These are phyloP conservation scores for Hansenula lynferdii DNA, from an alignment of 1,139 yeast species.

Conservation along the genomic window DNA sequence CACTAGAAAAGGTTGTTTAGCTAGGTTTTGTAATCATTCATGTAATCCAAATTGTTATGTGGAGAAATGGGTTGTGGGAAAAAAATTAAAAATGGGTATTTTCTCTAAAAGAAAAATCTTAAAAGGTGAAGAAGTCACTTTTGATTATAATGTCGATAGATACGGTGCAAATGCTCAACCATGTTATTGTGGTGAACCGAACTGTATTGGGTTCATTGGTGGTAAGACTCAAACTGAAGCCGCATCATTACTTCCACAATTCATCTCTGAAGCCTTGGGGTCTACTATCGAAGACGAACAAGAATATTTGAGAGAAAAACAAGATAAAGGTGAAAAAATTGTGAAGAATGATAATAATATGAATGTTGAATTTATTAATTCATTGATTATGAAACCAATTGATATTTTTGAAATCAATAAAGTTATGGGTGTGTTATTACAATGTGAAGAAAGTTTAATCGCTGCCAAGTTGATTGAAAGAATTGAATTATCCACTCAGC, in stretches of 20 bases:
- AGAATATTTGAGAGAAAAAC: conserved; percentile 60
- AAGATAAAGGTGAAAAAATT: conserved; percentile 36
- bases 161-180: conserved; percentile 94
- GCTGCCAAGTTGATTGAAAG: conserved; percentile 65
- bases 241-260: conserved; percentile 77
- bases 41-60: conserved; percentile 93
- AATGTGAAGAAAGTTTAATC: conserved; percentile 66
- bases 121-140: conserved; percentile 89
- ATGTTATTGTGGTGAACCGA: conserved; percentile 90
- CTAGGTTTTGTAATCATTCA: conserved; percentile 91
- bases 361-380: conserved; percentile 59
- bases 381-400: conserved; percentile 52
- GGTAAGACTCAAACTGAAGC: conserved; percentile 96
- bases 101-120: conserved; percentile 73
- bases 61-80: conserved; percentile 96
- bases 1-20: conserved; percentile 79
- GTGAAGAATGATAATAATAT: conserved; percentile 57
- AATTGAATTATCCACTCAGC: conserved; percentile 51
- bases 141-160: conserved; percentile 94
- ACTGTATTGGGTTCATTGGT: conserved; percentile 90
- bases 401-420: conserved; percentile 61
- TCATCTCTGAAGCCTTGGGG: conserved; percentile 82
- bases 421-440: conserved; percentile 79
- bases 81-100: conserved; percentile 88
- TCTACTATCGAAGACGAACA: conserved; percentile 58